A percentile compares a stretch with the other conserved stretches of the same genome.
Conservation (phyloP, 352 stramenopile genomes). For the Pythium pyrilobum region DNA sequence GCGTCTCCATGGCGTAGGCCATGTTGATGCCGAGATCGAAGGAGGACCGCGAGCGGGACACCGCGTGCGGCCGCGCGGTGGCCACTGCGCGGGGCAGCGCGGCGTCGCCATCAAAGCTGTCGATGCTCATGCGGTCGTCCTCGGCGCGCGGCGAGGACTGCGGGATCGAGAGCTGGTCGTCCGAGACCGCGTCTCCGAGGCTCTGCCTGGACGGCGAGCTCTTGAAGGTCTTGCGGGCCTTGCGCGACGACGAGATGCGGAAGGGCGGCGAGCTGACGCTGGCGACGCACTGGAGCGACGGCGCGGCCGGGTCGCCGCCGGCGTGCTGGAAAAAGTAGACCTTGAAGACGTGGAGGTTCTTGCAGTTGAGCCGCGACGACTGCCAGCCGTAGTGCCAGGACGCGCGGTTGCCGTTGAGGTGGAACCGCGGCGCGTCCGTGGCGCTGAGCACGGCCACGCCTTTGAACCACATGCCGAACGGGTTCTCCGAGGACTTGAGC, state of each 20-base stretch:
- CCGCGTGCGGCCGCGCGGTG: not conserved
- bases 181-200: slow-evolving; percentile 8
- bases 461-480: slow-evolving; percentile 71
- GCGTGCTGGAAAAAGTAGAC: slow-evolving; percentile 57
- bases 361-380: slow-evolving; percentile 79
- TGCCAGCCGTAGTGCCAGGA: slow-evolving; percentile 87
- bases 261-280: slow-evolving; percentile 61
- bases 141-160: slow-evolving; percentile 9
- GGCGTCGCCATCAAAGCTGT: slow-evolving; percentile 8
- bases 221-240: slow-evolving; percentile 69
- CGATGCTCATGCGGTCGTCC: slow-evolving; percentile 8
- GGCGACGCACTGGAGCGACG: slow-evolving; percentile 41
- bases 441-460: slow-evolving; percentile 27
- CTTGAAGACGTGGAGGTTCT: slow-evolving; percentile 80
- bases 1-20: not conserved
- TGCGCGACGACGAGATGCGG: slow-evolving; percentile 76
- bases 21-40: slow-evolving; percentile 7
- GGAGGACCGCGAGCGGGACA: slow-evolving; percentile 4
- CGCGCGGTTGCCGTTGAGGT: slow-evolving; percentile 81
- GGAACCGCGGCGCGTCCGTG: slow-evolving; percentile 38
- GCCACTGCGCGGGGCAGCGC: not conserved
- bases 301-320: slow-evolving; percentile 14
- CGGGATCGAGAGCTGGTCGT: slow-evolving; percentile 10
- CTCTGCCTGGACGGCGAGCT: slow-evolving; percentile 36
- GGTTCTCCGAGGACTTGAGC: slow-evolving; percentile 74